These are phyloP conservation scores for Diplodia mutila DNA, from an alignment of 2,329 filamentous ascomycete genomes.

Conservation along the genomic window DNA sequence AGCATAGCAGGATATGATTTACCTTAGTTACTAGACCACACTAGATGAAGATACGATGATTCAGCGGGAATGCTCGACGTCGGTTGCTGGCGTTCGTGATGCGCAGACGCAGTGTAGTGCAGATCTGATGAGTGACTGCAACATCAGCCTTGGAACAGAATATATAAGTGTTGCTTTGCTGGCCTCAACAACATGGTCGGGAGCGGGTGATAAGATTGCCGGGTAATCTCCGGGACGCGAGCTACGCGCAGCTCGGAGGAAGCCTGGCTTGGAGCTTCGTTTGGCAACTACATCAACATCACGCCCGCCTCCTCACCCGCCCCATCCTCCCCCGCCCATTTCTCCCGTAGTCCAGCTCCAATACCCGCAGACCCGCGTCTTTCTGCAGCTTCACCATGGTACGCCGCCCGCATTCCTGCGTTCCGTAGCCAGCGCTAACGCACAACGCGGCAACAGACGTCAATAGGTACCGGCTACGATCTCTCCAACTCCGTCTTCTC, in stretches of 20 bases:
- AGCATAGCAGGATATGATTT: neutral
- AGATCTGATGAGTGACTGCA: neutral
- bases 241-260: constrained; percentile 23
- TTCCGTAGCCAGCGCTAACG: neutral
- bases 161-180: constrained; percentile 1
- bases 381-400: constrained; percentile 11
- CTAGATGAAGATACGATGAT: constrained; percentile 8
- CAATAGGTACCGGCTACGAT: constrained; percentile 99
- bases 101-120: neutral
- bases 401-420: neutral
- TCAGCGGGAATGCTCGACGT: neutral
- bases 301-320: constrained; percentile 15
- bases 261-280: constrained; percentile 24
- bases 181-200: neutral
- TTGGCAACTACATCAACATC: constrained; percentile 23
- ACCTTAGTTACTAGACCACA: constrained; percentile 2
- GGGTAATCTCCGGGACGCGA: neutral
- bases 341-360: neutral
- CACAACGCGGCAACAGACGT: constrained; percentile 66
- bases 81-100: neutral
- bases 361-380: neutral
- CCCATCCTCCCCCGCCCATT: constrained; percentile 21
- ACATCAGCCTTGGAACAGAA: neutral
- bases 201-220: constrained; percentile 19
- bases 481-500: constrained; percentile 99